Conservation (phyloP, 2,329 filamentous ascomycete species). For the Apiospora rasikravindrae region DNA sequence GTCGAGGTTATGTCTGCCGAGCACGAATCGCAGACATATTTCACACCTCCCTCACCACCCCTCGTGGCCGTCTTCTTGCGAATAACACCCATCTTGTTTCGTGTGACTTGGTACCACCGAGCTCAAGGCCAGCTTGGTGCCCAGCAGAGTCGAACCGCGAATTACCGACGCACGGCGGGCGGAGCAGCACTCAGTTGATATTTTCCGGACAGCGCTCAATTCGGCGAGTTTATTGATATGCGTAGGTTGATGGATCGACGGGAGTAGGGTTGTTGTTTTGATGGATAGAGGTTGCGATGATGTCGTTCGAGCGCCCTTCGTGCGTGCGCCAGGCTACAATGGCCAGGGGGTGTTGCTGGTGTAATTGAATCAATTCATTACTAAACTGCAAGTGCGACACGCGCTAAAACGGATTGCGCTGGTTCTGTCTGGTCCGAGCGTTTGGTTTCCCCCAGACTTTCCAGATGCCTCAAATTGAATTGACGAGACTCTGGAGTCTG, state of each 20-base stretch:
- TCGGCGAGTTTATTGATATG: neutral
- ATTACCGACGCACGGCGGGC: neutral
- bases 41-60: constrained; percentile 85
- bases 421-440: neutral
- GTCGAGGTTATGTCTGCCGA: constrained; percentile 97
- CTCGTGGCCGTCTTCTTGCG: constrained; percentile 90
- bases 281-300: constrained; percentile 16
- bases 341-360: neutral
- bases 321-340: neutral
- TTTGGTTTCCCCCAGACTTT: neutral
- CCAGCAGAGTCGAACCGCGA: neutral
- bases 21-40: constrained; percentile 97
- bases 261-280: constrained; percentile 6
- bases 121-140: constrained; percentile 11
- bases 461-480: too few species aligned
- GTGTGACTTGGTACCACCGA: constrained; percentile 21
- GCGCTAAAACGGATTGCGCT: neutral
- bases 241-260: neutral
- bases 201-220: neutral
- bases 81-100: constrained; percentile 80
- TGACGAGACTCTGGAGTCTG: too few species aligned
- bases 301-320: constrained; percentile 14
- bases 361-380: neutral
- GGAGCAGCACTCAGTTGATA: neutral
- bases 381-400: neutral